Base-by-base conservation (phyloP, 345 rosid species). In the Linum tenue region DNA sequence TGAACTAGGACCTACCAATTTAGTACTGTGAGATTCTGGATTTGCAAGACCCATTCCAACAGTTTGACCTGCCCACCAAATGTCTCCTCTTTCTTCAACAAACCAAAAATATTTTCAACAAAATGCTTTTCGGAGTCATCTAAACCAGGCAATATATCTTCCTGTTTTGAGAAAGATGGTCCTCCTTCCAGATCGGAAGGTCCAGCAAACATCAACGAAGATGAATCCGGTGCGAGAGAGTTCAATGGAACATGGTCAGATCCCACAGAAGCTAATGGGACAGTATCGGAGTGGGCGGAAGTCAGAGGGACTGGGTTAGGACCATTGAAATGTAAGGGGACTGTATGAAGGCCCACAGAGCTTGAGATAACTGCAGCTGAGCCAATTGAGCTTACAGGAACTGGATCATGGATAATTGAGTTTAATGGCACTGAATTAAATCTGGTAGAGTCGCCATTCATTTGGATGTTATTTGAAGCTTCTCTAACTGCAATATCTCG, bases 1-100 rank as follows among this genome's bases (percentile, higher is more conserved):
- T 56, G 62, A 41, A 43, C 62, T 56, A 37, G 43, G 16, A 50
- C 57, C 66, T 87, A 95, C 99, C 99, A 95, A 62, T 77, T 73
- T 66, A 87, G 71, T 3, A 89, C 94, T 43, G 85, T 77, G 56
- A 90, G 69, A 79, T 83, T 90, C 73, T 85, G 90, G 71, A 95
- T 85, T 80, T 72, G 85, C 86, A 86, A 79, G 87, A 91, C 86
- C 96, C 90, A 79, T 67, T 91, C 96, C 98, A 91, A 78, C 69
- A 95, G 78, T 76, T 87, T 95, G 65, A 80, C 87, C 73, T 89
- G 96, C 74, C 99, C 99, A 60, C 85, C 79, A 80, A 91, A 94
- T 15, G 96, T 84, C 71, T 90, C 99, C 71, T 91, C 98, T 79
- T 79, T 87, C 57, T 73, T 72, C 86, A 95, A 72, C 73, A 75